phyloP scores from a whole-genome alignment of 208 protist genomes.

The Acanthamoeba lenticulata region DNA sequence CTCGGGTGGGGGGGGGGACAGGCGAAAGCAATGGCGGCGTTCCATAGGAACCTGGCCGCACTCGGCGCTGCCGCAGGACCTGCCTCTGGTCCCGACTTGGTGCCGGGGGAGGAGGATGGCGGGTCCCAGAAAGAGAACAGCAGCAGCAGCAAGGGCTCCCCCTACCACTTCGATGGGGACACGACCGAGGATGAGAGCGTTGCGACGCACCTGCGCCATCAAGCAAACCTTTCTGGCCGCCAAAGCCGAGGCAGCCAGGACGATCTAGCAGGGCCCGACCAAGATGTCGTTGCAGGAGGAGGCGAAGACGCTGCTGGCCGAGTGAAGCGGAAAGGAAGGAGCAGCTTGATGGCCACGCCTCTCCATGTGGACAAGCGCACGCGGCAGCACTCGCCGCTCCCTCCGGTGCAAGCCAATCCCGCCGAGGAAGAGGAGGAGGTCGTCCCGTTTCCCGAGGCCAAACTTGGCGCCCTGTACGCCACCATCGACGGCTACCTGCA shows the following conservation, averaged over 20 bases:
- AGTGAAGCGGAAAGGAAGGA: not conserved
- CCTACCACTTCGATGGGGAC: too few species aligned
- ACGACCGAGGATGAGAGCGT: too few species aligned
- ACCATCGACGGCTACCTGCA: constrained; percentile 5
- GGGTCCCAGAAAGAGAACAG: too few species aligned
- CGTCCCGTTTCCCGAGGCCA: not conserved
- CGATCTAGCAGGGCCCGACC: not conserved
- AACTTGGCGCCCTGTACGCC: not conserved
- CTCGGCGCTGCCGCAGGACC: too few species aligned
- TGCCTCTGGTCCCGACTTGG: too few species aligned
- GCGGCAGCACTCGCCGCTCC: not conserved
- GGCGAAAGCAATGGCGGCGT: not conserved
- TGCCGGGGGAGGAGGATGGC: too few species aligned
- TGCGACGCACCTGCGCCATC: too few species aligned
- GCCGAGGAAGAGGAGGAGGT: not conserved
- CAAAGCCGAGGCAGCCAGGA: not conserved
- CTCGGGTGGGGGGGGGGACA: too few species aligned
- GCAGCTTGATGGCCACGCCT: not conserved
- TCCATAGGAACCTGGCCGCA: too few species aligned
- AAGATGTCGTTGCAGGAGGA: not conserved
- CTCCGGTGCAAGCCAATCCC: not conserved
- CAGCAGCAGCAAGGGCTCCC: too few species aligned
- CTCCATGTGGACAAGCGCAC: not conserved
- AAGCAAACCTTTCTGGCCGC: too few species aligned
- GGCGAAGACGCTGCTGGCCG: not conserved